phyloP scores from a whole-genome alignment of 202 grass and related monocot species.

The Thinopyrum obtusiflorum region DNA sequence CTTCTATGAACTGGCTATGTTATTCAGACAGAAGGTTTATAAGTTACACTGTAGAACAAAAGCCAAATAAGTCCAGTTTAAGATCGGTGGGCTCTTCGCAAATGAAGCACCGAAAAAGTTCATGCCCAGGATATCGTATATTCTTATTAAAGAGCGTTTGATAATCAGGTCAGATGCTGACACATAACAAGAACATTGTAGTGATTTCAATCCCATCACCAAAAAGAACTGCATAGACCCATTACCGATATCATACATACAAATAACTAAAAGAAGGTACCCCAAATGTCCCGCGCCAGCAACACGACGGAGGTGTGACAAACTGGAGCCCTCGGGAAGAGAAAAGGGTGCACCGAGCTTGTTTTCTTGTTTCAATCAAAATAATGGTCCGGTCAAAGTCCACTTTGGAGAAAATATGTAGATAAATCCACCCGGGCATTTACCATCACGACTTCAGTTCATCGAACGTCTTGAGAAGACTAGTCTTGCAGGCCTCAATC shows the following conservation, averaged over 20 bases:
- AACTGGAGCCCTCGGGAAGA: neutral
- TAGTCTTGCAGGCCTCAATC: conserved; percentile 62
- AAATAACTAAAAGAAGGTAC: too few species aligned
- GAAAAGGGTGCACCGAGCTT: neutral
- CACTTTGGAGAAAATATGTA: neutral
- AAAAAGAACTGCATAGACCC: neutral
- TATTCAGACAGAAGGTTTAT: neutral
- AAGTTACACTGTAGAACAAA: neutral
- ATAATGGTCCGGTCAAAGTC: neutral
- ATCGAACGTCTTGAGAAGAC: conserved; percentile 57
- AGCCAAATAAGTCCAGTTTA: neutral
- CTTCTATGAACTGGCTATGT: neutral
- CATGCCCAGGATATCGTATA: neutral
- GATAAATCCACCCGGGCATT: neutral
- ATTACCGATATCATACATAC: neutral
- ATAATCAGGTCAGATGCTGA: neutral
- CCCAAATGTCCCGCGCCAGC: neutral
- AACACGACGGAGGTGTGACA: neutral
- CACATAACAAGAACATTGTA: neutral
- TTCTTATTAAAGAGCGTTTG: neutral
- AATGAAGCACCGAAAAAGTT: neutral
- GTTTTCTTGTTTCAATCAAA: neutral
- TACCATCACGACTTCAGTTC: conserved; percentile 44
- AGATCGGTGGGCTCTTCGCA: neutral
- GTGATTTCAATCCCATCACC: neutral